Evolutionary conservation across 139 green algal genomes (phyloP).

Genomic region (Micractinium conductrix): DNA sequence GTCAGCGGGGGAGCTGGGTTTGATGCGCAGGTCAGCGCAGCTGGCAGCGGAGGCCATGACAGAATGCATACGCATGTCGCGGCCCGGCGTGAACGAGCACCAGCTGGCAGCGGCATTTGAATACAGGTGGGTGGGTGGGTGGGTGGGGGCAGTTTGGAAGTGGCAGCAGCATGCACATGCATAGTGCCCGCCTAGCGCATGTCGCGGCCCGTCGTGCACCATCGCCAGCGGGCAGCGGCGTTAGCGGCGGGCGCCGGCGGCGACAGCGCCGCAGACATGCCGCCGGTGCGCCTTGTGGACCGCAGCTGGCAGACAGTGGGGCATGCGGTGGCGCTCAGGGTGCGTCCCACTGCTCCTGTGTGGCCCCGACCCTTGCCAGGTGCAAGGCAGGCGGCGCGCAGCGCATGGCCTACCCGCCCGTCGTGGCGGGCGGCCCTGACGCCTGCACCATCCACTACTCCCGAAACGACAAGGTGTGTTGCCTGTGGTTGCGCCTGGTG

Average conservation of each 20-base stretch:
- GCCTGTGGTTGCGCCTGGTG: not conserved
- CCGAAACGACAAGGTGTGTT: conserved; percentile 79
- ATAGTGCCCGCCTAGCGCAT: too few species aligned
- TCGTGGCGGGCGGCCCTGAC: conserved; percentile 75
- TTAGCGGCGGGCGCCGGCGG: too few species aligned
- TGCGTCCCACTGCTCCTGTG: too few species aligned
- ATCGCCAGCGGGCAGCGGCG: too few species aligned
- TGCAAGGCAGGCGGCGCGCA: conserved; percentile 67
- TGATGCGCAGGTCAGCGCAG: conserved; percentile 68
- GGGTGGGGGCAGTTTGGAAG: too few species aligned
- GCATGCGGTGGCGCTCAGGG: too few species aligned
- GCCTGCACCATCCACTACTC: conserved; percentile 90
- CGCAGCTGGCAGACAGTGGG: too few species aligned
- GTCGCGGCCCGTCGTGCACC: too few species aligned
- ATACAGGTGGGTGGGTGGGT: conserved; percentile 32
- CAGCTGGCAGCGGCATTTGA: conserved; percentile 76
- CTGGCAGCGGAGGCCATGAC: conserved; percentile 58
- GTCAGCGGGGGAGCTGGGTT: conserved; percentile 63
- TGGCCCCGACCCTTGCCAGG: not conserved
- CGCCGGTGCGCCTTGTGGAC: too few species aligned
- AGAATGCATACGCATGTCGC: conserved; percentile 62
- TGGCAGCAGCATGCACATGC: too few species aligned
- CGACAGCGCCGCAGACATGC: too few species aligned
- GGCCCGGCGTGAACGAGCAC: conserved; percentile 63
- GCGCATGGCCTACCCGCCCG: conserved; percentile 77